Percentiles rank a stretch among this genome's conserved stretches.
Conservation (phyloP, 805 yeast genomes). For the Cyberlindnera bimundalis region DNA sequence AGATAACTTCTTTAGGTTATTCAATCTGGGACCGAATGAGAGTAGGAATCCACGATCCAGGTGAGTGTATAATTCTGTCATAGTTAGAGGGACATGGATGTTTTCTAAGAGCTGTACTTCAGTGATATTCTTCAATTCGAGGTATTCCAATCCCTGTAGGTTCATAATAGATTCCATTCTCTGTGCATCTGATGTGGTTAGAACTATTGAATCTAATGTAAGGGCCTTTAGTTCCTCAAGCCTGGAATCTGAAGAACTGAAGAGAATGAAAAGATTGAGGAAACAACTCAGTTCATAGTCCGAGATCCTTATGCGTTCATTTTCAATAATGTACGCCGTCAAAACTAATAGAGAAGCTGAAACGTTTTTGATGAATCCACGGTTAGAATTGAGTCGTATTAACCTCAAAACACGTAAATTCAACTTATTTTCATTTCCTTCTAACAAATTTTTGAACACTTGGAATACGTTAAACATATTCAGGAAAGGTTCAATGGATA, state of each 20-base stretch:
- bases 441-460: conserved; percentile 17
- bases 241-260: background rate
- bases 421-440: conserved; percentile 7
- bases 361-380: conserved; percentile 16
- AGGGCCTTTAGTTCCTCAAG: conserved; percentile 11
- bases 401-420: conserved; percentile 17
- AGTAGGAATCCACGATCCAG: conserved; percentile 29
- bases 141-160: conserved; percentile 21
- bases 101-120: conserved; percentile 31
- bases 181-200: conserved; percentile 17
- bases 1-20: conserved; percentile 28
- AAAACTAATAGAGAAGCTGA: conserved; percentile 19
- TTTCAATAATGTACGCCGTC: conserved; percentile 18
- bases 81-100: conserved; percentile 11
- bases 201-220: conserved; percentile 17
- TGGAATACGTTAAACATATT: conserved; percentile 28
- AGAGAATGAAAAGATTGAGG: conserved; percentile 9
- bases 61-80: conserved; percentile 14
- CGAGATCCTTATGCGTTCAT: conserved; percentile 13
- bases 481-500: conserved; percentile 37
- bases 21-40: conserved; percentile 28
- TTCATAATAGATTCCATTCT: conserved; percentile 10
- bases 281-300: conserved; percentile 21
- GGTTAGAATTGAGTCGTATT: conserved; percentile 15
- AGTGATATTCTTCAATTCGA: conserved; percentile 35